phyloP scores from a whole-genome alignment of 805 yeast species.

The Candida argentea region DNA sequence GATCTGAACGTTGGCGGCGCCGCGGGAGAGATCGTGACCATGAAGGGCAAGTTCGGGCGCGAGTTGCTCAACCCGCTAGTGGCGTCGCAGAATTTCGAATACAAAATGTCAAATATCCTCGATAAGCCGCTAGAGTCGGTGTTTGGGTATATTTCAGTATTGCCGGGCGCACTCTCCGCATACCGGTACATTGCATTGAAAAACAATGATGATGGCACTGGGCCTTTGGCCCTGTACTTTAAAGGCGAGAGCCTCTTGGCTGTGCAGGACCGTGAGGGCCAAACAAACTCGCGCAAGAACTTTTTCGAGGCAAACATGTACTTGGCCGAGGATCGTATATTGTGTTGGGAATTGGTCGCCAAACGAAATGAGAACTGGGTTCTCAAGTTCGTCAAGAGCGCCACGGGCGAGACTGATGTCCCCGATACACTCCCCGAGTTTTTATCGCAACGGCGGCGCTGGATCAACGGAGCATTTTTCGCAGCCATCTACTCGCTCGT shows the following conservation, averaged over 20 bases:
- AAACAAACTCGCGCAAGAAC: constrained; percentile 43
- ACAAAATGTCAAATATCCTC: constrained; percentile 90
- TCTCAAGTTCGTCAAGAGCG: constrained; percentile 19
- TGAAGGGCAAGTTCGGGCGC: constrained; percentile 83
- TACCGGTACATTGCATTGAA: constrained; percentile 81
- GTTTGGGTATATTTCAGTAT: constrained; percentile 86
- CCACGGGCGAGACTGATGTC: constrained; percentile 22
- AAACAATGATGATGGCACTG: constrained; percentile 84
- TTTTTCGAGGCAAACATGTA: constrained; percentile 77
- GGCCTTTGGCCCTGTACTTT: constrained; percentile 83
- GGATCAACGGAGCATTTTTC: constrained; percentile 22
- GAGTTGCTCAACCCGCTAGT: constrained; percentile 84
- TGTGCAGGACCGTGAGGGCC: constrained; percentile 11
- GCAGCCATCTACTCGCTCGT: constrained; percentile 19
- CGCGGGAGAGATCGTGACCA: constrained; percentile 93
- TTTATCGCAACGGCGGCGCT: constrained; percentile 18
- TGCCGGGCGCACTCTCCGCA: constrained; percentile 95
- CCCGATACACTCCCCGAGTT: constrained; percentile 18
- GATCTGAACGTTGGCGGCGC: constrained; percentile 98
- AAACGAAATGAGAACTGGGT: constrained; percentile 19
- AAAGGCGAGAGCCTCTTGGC: constrained; percentile 62
- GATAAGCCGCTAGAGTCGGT: constrained; percentile 91
- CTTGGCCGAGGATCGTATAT: constrained; percentile 19
- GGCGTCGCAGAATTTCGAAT: constrained; percentile 94
- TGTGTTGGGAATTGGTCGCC: constrained; percentile 21